A percentile compares a stretch with the other conserved stretches of the same genome.
Conservation (phyloP, 176 grass and related monocot species). For the Dactylis glomerata region DNA sequence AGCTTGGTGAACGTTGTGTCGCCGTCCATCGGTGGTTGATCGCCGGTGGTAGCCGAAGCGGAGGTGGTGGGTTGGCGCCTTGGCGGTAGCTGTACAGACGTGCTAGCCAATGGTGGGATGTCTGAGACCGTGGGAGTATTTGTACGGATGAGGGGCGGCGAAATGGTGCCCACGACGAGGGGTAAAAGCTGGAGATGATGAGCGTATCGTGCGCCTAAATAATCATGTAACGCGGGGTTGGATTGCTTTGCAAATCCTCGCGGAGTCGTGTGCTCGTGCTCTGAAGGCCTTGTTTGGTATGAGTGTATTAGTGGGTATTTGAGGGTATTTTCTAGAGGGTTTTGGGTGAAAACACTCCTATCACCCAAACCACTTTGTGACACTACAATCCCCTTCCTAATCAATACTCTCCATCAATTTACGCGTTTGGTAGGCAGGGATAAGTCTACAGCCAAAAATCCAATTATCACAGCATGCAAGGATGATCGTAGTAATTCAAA, state of each 20-base stretch:
- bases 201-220: constrained; percentile 3
- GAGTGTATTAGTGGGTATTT: too few relatives aligned
- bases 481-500: too few relatives aligned
- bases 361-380: too few relatives aligned
- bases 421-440: too few relatives aligned
- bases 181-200: constrained; percentile 7
- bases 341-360: too few relatives aligned
- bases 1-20: constrained; percentile 64
- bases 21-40: constrained; percentile 20
- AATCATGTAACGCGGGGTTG: not conserved
- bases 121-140: constrained; percentile 8
- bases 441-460: too few relatives aligned
- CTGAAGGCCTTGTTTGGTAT: too few relatives aligned
- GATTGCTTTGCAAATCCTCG: not conserved
- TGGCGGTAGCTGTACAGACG: not conserved
- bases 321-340: too few relatives aligned
- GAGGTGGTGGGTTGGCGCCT: not conserved
- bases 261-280: not conserved
- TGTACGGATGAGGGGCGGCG: constrained; percentile 9
- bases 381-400: too few relatives aligned
- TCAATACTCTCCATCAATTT: too few relatives aligned
- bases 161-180: constrained; percentile 41
- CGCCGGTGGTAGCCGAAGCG: not conserved
- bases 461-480: too few relatives aligned
- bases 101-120: constrained; percentile 5